phyloP scores from a whole-genome alignment of 2,329 filamentous ascomycete genomes.

The Sclerotinia subarctica region DNA sequence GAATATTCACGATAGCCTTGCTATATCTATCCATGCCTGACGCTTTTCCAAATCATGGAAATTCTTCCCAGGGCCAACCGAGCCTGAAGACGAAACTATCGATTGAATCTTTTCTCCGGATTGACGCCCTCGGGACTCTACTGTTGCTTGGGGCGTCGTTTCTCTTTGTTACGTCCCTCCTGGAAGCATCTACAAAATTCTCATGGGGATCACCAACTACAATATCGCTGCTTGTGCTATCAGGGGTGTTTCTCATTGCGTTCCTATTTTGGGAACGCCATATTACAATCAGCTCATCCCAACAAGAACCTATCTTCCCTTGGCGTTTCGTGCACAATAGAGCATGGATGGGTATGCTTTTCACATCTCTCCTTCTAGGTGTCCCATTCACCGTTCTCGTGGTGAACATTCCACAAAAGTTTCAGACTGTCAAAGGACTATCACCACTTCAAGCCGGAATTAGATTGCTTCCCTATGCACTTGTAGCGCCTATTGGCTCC shows the following conservation, averaged over 20 bases:
- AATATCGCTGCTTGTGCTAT: conserved; percentile 5
- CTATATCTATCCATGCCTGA: not conserved
- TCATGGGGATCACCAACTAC: not conserved
- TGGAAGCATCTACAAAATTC: not conserved
- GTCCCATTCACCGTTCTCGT: conserved; percentile 5
- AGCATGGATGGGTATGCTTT: conserved; percentile 11
- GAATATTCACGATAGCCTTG: not conserved
- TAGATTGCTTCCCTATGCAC: conserved; percentile 4
- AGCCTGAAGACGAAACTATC: not conserved
- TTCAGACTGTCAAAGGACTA: conserved; percentile 9
- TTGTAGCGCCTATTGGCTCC: not conserved
- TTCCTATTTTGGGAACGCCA: conserved; percentile 7
- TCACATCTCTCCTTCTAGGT: not conserved
- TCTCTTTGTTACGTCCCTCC: not conserved
- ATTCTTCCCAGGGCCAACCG: not conserved
- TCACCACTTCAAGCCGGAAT: conserved; percentile 4
- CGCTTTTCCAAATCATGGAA: conserved; percentile 6
- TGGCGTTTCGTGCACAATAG: conserved; percentile 12
- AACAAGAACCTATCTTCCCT: conserved; percentile 9
- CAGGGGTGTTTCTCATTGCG: not conserved
- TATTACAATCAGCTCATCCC: not conserved
- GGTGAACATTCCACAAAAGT: conserved; percentile 6
- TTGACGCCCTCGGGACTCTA: not conserved
- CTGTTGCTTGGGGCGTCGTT: not conserved
- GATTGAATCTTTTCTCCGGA: not conserved